Evolutionary conservation across 371 early-diverging fungal species (phyloP).

Genomic region (Rhizopus microsporus): DNA sequence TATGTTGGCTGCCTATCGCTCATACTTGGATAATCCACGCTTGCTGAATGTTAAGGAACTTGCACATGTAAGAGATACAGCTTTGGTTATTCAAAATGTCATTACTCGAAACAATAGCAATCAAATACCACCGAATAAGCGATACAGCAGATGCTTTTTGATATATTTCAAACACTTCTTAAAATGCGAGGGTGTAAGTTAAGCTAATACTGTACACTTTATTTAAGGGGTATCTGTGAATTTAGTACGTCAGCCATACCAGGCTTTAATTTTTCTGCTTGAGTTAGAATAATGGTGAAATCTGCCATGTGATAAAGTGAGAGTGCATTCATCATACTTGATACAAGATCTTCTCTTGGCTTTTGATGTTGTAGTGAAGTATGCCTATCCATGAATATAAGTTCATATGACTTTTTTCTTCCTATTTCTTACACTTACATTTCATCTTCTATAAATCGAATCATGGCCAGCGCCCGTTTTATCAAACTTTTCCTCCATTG

Average conservation of each 20-base stretch:
- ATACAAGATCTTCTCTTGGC: constrained; percentile 16
- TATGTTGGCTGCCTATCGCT: no score
- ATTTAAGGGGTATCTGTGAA: constrained; percentile 17
- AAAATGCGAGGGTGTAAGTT: neutral
- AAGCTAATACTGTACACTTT: no score
- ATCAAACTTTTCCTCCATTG: constrained; percentile 58
- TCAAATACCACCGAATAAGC: no score
- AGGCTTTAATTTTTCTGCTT: constrained; percentile 57
- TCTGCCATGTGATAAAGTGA: constrained; percentile 35
- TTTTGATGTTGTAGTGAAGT: neutral
- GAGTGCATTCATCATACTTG: constrained; percentile 36
- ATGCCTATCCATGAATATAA: neutral
- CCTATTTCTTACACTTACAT: constrained; percentile 30
- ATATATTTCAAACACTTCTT: no score
- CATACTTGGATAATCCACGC: no score
- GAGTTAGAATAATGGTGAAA: constrained; percentile 54
- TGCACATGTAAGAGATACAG: no score
- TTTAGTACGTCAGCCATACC: constrained; percentile 45
- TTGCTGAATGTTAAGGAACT: no score
- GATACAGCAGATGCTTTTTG: no score
- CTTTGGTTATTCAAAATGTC: no score
- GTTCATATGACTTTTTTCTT: neutral
- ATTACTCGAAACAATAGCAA: no score
- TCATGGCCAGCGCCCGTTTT: constrained; percentile 47
- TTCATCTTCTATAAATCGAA: constrained; percentile 55